A percentile compares a stretch with the other conserved stretches of the same genome.
phyloP scores from a whole-genome alignment of 192 early-diverging fungal species.

The Coemansia sp. region DNA sequence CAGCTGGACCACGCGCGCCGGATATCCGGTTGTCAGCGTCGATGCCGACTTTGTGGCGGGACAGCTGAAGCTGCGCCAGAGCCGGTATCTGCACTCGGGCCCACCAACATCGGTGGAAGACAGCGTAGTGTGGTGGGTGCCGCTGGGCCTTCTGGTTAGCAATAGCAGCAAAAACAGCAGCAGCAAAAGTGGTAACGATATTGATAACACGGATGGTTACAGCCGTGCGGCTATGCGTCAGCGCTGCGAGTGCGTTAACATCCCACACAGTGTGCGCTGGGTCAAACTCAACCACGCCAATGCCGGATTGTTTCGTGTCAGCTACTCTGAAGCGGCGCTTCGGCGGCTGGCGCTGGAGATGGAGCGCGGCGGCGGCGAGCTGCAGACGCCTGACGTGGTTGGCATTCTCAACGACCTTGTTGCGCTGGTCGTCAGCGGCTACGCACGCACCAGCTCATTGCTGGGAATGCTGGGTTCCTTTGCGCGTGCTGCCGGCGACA shows the following conservation, averaged over 20 bases:
- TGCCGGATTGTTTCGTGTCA: slow-evolving; percentile 86
- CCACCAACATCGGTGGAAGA: slow-evolving; percentile 62
- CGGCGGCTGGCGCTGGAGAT: slow-evolving; percentile 58
- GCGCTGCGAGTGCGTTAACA: slow-evolving; percentile 30
- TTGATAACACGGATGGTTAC: background rate
- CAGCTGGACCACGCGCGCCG: slow-evolving; percentile 69
- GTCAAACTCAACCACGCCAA: slow-evolving; percentile 86
- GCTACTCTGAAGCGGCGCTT: slow-evolving; percentile 63
- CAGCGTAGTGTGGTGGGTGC: slow-evolving; percentile 65
- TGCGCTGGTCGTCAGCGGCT: slow-evolving; percentile 75
- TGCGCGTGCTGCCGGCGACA: slow-evolving; percentile 70
- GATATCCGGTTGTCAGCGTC: slow-evolving; percentile 70
- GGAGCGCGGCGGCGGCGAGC: slow-evolving; percentile 46
- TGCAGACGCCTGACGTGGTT: slow-evolving; percentile 74
- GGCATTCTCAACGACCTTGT: slow-evolving; percentile 84
- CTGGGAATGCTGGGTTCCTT: slow-evolving; percentile 76
- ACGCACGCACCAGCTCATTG: slow-evolving; percentile 69
- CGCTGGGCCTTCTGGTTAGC: slow-evolving; percentile 49
- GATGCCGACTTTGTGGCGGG: slow-evolving; percentile 57
- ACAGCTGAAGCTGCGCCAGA: slow-evolving; percentile 58
- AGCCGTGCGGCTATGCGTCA: slow-evolving; percentile 40
- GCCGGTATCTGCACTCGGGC: slow-evolving; percentile 69
- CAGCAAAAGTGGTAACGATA: too few relatives aligned
- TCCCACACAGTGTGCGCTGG: slow-evolving; percentile 50
- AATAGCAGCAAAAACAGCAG: too few relatives aligned